Evolutionary conservation across 208 protist genomes (phyloP), one percentile per base, ranked within the genome.

Genomic region (Trypanosoma conorhini): DNA sequence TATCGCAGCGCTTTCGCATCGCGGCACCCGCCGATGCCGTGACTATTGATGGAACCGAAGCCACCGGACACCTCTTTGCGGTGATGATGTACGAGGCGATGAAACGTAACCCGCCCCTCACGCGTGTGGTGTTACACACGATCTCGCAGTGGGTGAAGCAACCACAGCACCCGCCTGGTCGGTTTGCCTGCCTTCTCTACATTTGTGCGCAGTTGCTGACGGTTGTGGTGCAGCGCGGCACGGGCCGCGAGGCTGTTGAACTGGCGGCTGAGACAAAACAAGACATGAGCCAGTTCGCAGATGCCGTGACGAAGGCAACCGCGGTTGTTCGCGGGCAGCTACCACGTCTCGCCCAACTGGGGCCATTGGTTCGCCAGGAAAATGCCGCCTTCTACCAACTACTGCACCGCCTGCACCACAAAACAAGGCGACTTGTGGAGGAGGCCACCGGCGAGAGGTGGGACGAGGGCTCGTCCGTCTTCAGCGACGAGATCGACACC

Each of bases 81-180:
- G 85, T 96, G 33, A 92, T 94, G 87, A 79, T 91, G 68, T 96
- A 92, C 73, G 92, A 96, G 59, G 79, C 89, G 48, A 89, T 96
- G 82, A 94, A 94, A 74, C 92, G 92, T 52, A 93, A 87, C 72
- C 81, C 89, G 22, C 75, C 87, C 28, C 81, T 96, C 12, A 74
- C 89, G 17, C 85, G 89, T 19, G 88, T 93, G 10, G 81, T 96
- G 63, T 79, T 96, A 55, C 91, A 86, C 70, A 92, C 94, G 83
- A 72, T 94, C 22, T 88, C 89, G 17, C 79, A 91, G 51, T 96
- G 92, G 89, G 83, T 91, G 78, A 86, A 79, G 76, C 85, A 95
- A 76, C 57, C 78, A 12, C 75, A 72, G 55, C 81, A 89, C 72
- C 60, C 80, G 30, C 89, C 92, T 13, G 92, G 92, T 62, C 89